A percentile compares a stretch with the other conserved stretches of the same genome.
phyloP scores from a whole-genome alignment of 1,284 basidiomycete genomes.

The Sparassis latifolia region DNA sequence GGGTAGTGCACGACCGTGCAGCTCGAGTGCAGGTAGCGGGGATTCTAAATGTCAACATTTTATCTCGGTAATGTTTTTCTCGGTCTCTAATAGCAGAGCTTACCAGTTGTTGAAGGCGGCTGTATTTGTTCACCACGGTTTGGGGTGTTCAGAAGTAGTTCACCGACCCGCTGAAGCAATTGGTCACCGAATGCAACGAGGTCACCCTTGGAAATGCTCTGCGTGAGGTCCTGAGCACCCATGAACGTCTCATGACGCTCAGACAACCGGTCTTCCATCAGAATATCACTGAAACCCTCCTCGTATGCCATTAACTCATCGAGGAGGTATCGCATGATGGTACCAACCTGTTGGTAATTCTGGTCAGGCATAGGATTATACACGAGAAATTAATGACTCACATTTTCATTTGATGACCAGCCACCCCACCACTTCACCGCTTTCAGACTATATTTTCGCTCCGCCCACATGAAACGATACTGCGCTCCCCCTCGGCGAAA shows the following conservation, averaged over 20 bases:
- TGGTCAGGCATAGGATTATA: neutral
- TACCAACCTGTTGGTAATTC: slow-evolving; percentile 8
- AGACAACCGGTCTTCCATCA: neutral
- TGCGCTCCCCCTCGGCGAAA: slow-evolving; percentile 17
- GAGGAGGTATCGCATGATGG: slow-evolving; percentile 16
- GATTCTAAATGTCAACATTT: no score
- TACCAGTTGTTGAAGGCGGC: no score
- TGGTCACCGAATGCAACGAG: neutral
- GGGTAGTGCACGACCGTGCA: no score
- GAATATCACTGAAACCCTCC: slow-evolving; percentile 1
- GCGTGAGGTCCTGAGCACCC: neutral
- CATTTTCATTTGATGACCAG: slow-evolving; percentile 16
- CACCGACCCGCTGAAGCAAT: neutral
- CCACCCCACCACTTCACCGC: slow-evolving; percentile 19
- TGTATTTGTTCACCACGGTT: neutral
- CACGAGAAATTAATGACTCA: slow-evolving; percentile 1
- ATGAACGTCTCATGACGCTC: slow-evolving; percentile 1
- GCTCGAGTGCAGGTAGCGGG: no score
- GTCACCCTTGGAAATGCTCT: neutral
- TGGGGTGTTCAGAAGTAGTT: neutral
- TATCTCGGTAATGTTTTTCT: no score
- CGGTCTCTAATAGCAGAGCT: no score
- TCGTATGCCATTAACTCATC: neutral
- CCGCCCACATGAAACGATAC: slow-evolving; percentile 16
- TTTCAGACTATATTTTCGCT: slow-evolving; percentile 15